Conservation (phyloP, 768 basidiomycete genomes). For the Boletellus ananas region DNA sequence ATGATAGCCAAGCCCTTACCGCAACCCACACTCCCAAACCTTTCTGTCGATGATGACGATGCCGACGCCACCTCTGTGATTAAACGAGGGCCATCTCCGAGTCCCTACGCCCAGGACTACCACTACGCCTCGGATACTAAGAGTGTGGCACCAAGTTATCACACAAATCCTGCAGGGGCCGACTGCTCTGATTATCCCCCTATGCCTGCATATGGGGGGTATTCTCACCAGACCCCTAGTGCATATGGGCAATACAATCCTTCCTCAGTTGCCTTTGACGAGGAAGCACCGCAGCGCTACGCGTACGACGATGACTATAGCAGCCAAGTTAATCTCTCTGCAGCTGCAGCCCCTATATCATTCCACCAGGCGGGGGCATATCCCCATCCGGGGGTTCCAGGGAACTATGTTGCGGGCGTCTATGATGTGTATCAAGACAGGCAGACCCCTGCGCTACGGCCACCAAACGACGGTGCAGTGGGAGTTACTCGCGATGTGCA, state of each 20-base stretch:
- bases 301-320: slow-evolving; percentile 68
- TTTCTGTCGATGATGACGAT: slow-evolving; percentile 76
- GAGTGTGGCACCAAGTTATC: slow-evolving; percentile 35
- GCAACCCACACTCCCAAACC: slow-evolving; percentile 91
- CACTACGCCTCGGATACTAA: slow-evolving; percentile 51
- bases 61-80: slow-evolving; percentile 53
- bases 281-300: slow-evolving; percentile 47
- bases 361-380: slow-evolving; percentile 34
- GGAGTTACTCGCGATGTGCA: slow-evolving; percentile 39
- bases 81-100: slow-evolving; percentile 53
- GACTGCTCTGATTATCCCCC: slow-evolving; percentile 53
- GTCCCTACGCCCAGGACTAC: slow-evolving; percentile 52
- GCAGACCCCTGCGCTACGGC: slow-evolving; percentile 33
- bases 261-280: slow-evolving; percentile 52
- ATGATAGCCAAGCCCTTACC: slow-evolving; percentile 75
- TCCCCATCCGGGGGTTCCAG: slow-evolving; percentile 13
- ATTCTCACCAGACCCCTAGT: slow-evolving; percentile 52
- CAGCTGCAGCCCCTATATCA: slow-evolving; percentile 56
- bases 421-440: slow-evolving; percentile 56
- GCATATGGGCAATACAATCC: slow-evolving; percentile 54
- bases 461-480: slow-evolving; percentile 29
- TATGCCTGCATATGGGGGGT: slow-evolving; percentile 72
- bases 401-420: slow-evolving; percentile 40
- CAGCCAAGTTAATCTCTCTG: slow-evolving; percentile 56
- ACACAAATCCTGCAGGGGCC: slow-evolving; percentile 38